Conservation (phyloP, 257 asterid genomes). For the Gentiana straminea region DNA sequence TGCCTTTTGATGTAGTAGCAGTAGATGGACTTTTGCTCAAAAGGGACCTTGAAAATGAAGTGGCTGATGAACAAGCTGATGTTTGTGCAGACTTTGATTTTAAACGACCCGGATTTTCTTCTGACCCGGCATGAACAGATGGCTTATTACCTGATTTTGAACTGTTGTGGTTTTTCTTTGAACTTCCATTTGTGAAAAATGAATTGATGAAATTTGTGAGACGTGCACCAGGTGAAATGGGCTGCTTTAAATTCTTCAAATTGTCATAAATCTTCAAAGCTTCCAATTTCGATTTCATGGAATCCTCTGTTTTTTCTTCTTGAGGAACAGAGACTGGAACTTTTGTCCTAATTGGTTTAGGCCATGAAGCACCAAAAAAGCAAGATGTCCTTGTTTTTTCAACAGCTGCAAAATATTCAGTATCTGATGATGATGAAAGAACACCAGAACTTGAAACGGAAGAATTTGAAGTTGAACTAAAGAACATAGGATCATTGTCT, state of each 20-base stretch:
- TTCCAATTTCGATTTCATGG: slow-evolving; percentile 39
- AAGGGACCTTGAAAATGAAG: slow-evolving; percentile 62
- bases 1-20: slow-evolving; percentile 31
- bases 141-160: too few relatives aligned
- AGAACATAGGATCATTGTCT: slow-evolving; percentile 48
- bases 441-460: slow-evolving; percentile 75
- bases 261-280: slow-evolving; percentile 53
- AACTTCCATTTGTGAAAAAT: slow-evolving; percentile 27
- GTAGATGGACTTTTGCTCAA: slow-evolving; percentile 37
- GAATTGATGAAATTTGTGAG: slow-evolving; percentile 49
- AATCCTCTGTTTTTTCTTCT: slow-evolving; percentile 15
- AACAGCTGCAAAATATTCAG: slow-evolving; percentile 39
- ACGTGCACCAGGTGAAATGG: slow-evolving; percentile 72
- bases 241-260: slow-evolving; percentile 66
- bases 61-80: slow-evolving; percentile 45
- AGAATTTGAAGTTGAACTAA: slow-evolving; percentile 62
- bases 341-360: slow-evolving; percentile 6
- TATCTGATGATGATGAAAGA: slow-evolving; percentile 65
- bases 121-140: too few relatives aligned
- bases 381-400: slow-evolving; percentile 5
- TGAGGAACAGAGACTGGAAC: slow-evolving; percentile 11
- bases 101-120: not conserved
- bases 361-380: slow-evolving; percentile 1
- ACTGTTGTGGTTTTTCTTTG: slow-evolving; percentile 31
- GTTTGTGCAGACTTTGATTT: slow-evolving; percentile 11